These are phyloP conservation scores for Curvularia verruculosa DNA, from an alignment of 2,329 filamentous ascomycete genomes.

Conservation along the genomic window DNA sequence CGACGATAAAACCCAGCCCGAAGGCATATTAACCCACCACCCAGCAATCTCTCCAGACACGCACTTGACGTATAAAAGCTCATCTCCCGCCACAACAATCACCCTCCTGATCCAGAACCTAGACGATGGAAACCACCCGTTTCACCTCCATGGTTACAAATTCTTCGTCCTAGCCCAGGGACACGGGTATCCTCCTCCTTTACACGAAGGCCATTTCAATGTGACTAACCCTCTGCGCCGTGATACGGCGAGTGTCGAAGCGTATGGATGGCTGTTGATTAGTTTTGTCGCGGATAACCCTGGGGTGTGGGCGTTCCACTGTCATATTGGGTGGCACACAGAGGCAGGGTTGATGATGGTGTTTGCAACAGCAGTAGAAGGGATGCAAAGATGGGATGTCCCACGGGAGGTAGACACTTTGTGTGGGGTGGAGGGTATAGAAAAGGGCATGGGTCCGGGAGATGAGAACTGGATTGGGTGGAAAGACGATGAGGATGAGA, in stretches of 20 bases:
- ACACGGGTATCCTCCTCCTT: conserved; percentile 53
- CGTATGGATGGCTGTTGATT: conserved; percentile 71
- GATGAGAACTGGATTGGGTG: conserved; percentile 56
- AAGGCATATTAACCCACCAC: conserved; percentile 15
- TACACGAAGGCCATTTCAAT: conserved; percentile 39
- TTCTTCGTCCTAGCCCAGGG: conserved; percentile 11
- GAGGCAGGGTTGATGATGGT: conserved; percentile 58
- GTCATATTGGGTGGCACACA: conserved; percentile 71
- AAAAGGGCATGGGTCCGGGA: conserved; percentile 54
- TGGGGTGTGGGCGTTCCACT: conserved; percentile 68
- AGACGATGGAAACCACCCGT: conserved; percentile 40
- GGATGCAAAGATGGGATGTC: conserved; percentile 51
- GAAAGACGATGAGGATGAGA: conserved; percentile 10
- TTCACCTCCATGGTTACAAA: conserved; percentile 53
- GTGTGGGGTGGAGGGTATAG: conserved; percentile 54
- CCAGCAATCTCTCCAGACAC: conserved; percentile 26
- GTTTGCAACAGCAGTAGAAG: conserved; percentile 58
- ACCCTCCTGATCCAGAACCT: conserved; percentile 45
- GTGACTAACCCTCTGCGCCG: conserved; percentile 60
- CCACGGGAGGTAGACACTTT: conserved; percentile 55
- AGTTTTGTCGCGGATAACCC: conserved; percentile 67
- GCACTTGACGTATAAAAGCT: conserved; percentile 40
- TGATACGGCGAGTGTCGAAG: conserved; percentile 70
- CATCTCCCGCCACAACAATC: conserved; percentile 37
- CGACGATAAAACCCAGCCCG: background rate